Percentiles rank a stretch among this genome's conserved stretches.
phyloP scores from a whole-genome alignment of 306 rosid species.

The Rosa multiflora region DNA sequence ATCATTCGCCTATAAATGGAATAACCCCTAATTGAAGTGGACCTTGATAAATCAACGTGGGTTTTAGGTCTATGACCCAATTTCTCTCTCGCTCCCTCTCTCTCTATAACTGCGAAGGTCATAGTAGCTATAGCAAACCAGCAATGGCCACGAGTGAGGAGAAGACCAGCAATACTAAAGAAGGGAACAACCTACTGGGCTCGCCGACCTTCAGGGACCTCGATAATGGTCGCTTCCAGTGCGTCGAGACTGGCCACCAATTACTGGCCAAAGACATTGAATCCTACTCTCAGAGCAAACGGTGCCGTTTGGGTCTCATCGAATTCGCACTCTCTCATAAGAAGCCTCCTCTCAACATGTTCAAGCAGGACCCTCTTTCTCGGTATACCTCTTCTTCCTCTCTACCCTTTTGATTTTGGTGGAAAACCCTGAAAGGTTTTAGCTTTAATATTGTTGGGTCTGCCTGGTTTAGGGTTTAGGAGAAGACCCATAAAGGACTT shows the following conservation, averaged over 20 bases:
- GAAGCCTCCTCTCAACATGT: conserved; percentile 79
- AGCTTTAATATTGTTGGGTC: background rate
- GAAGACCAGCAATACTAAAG: conserved; percentile 37
- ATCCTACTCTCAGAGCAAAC: conserved; percentile 67
- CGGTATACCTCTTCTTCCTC: conserved; percentile 42
- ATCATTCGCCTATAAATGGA: too few species aligned
- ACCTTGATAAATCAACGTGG: background rate
- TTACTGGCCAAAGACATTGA: conserved; percentile 59
- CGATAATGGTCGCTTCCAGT: conserved; percentile 72
- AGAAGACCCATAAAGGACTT: background rate
- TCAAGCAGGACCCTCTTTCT: conserved; percentile 73
- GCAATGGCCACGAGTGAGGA: conserved; percentile 46
- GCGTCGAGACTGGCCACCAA: conserved; percentile 86
- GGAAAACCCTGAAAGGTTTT: background rate
- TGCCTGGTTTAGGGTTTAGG: background rate
- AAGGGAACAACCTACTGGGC: conserved; percentile 70
- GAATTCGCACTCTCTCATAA: conserved; percentile 56
- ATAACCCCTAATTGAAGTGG: too few species aligned
- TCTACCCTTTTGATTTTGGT: background rate
- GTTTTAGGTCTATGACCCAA: background rate
- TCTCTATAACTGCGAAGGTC: background rate
- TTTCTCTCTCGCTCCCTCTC: background rate
- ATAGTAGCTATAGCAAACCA: background rate
- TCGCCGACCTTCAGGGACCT: conserved; percentile 69
- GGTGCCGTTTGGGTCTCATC: conserved; percentile 88